phyloP scores from a whole-genome alignment of 2,329 filamentous ascomycete species.

The Metarhizium album region DNA sequence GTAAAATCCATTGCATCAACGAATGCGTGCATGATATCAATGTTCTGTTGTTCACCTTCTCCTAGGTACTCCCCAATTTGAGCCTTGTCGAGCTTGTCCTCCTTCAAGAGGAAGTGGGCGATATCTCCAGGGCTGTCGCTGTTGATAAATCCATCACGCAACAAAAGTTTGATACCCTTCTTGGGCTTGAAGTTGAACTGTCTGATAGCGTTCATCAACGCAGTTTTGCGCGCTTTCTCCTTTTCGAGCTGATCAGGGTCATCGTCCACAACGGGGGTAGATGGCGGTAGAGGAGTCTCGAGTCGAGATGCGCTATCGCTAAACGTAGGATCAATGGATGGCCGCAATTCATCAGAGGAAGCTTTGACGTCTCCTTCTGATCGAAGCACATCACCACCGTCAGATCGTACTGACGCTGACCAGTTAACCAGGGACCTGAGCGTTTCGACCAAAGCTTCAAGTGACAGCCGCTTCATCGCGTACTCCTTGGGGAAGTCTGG shows the following conservation, averaged over 20 bases:
- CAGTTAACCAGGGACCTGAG: slow-evolving; percentile 86
- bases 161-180: slow-evolving; percentile 71
- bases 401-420: slow-evolving; percentile 58
- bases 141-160: slow-evolving; percentile 78
- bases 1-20: slow-evolving; percentile 92
- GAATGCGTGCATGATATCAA: slow-evolving; percentile 97
- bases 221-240: slow-evolving; percentile 88
- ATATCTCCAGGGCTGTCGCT: slow-evolving; percentile 73
- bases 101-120: slow-evolving; percentile 68
- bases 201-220: slow-evolving; percentile 74
- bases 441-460: slow-evolving; percentile 82
- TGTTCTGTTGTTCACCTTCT: slow-evolving; percentile 85
- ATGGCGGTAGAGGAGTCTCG: slow-evolving; percentile 46
- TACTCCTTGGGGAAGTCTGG: slow-evolving; percentile 79
- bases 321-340: slow-evolving; percentile 59
- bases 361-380: slow-evolving; percentile 24
- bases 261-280: slow-evolving; percentile 67
- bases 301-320: slow-evolving; percentile 51
- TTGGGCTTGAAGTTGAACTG: slow-evolving; percentile 99
- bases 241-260: slow-evolving; percentile 91
- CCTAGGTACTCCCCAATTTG: slow-evolving; percentile 90
- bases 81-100: slow-evolving; percentile 81
- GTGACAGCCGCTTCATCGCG: slow-evolving; percentile 75
- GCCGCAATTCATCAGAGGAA: slow-evolving; percentile 38
- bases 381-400: slow-evolving; percentile 26